These are phyloP conservation scores for Cercospora sesami DNA, from an alignment of 2,329 filamentous ascomycete genomes.

Conservation along the genomic window DNA sequence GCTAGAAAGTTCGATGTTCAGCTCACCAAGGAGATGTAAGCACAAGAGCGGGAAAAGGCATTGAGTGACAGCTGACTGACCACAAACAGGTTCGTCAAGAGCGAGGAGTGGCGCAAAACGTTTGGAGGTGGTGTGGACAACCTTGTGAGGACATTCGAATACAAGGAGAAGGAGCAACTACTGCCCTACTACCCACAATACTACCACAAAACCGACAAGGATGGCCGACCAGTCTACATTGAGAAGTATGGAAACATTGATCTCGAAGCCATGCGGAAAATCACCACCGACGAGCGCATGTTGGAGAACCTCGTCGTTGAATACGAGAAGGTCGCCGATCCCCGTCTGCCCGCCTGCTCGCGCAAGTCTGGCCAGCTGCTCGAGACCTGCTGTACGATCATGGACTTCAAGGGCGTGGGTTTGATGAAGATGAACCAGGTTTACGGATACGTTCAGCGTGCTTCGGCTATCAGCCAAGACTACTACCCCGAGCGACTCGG, in stretches of 20 bases:
- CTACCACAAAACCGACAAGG: constrained; percentile 97
- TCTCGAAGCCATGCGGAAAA: constrained; percentile 84
- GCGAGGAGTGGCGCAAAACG: constrained; percentile 86
- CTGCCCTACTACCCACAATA: constrained; percentile 96
- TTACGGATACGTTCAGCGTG: constrained; percentile 82
- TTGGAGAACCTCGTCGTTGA: constrained; percentile 93
- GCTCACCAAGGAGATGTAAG: constrained; percentile 82
- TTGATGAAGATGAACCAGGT: constrained; percentile 78
- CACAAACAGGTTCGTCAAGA: constrained; percentile 74
- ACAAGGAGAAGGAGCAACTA: constrained; percentile 79
- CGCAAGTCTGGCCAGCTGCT: constrained; percentile 85
- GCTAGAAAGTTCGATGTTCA: constrained; percentile 93
- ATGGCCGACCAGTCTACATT: constrained; percentile 95
- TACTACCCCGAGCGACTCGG: constrained; percentile 98
- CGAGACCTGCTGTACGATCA: constrained; percentile 97
- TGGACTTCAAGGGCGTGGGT: constrained; percentile 95
- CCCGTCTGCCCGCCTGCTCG: constrained; percentile 90
- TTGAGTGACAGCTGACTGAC: constrained; percentile 30
- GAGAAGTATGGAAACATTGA: constrained; percentile 95
- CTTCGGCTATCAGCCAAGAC: constrained; percentile 90
- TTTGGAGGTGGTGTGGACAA: constrained; percentile 76
- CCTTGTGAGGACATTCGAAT: constrained; percentile 77
- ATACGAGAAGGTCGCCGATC: constrained; percentile 94
- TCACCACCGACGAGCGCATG: constrained; percentile 92
- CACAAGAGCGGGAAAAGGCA: background rate